Evolutionary conservation across 2,329 filamentous ascomycete genomes (phyloP).

Genomic region (Seiridium unicorne): DNA sequence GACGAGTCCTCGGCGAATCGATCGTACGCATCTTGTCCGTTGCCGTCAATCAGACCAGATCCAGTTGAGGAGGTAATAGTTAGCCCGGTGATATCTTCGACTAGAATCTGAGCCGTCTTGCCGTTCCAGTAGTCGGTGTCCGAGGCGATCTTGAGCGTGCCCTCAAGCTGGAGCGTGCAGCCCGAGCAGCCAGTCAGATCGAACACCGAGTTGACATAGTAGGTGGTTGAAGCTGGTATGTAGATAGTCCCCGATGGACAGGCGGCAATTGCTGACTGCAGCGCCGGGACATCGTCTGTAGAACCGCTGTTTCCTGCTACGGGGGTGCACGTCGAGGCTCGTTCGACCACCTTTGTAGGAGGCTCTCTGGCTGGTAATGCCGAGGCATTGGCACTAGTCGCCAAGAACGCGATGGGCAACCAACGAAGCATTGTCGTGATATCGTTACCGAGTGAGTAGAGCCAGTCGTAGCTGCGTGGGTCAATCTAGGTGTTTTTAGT

Average conservation of each 20-base stretch:
- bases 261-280: constrained; percentile 35
- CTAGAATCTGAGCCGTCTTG: constrained; percentile 35
- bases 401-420: not conserved
- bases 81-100: constrained; percentile 33
- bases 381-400: not conserved
- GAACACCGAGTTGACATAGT: constrained; percentile 40
- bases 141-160: constrained; percentile 35
- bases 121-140: constrained; percentile 40
- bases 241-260: constrained; percentile 40
- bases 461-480: not conserved
- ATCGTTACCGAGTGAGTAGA: not conserved
- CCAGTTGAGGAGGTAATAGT: constrained; percentile 38
- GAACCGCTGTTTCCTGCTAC: constrained; percentile 9
- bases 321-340: constrained; percentile 1
- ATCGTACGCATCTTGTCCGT: constrained; percentile 41
- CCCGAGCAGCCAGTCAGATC: constrained; percentile 37
- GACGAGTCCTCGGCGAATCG: constrained; percentile 34
- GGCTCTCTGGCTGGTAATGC: not conserved
- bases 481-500: not conserved
- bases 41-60: constrained; percentile 43
- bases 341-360: not conserved
- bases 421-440: not conserved
- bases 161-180: constrained; percentile 47
- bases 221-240: constrained; percentile 38
- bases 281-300: constrained; percentile 41